Evolutionary conservation across 2,329 filamentous ascomycete genomes (phyloP).

Genomic region (Ilyonectria robusta): DNA sequence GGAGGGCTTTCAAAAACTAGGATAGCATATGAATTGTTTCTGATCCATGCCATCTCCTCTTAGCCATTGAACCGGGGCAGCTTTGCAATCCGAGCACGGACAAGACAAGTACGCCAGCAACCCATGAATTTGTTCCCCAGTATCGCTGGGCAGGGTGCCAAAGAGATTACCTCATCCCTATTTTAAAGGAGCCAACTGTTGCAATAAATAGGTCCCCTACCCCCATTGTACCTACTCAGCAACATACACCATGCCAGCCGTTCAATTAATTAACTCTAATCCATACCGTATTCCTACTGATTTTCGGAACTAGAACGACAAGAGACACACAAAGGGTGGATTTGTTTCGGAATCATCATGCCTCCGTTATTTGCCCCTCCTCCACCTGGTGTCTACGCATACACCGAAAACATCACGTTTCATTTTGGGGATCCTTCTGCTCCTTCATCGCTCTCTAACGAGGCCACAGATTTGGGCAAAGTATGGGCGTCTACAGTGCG

Average conservation of each 20-base stretch:
- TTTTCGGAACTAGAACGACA: not conserved
- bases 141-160: not conserved
- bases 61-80: not conserved
- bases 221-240: not conserved
- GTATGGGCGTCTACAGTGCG: slow-evolving; percentile 28
- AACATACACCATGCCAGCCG: not conserved
- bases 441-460: slow-evolving; percentile 21
- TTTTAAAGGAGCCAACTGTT: not conserved
- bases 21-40: not conserved
- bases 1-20: not conserved
- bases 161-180: not conserved
- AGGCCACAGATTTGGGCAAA: slow-evolving; percentile 10
- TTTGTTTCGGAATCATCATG: slow-evolving; percentile 47
- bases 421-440: slow-evolving; percentile 3
- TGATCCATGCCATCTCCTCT: not conserved
- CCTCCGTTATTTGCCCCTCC: slow-evolving; percentile 9
- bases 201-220: not conserved
- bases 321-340: not conserved
- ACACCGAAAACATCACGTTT: slow-evolving; percentile 20
- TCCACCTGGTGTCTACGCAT: slow-evolving; percentile 22
- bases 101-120: too few species aligned
- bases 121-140: not conserved
- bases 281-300: too few species aligned
- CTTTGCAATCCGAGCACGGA: not conserved
- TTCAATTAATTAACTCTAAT: too few species aligned